Evolutionary conservation across 805 yeast genomes (phyloP), one percentile per base, ranked within the genome.

Genomic region (Naumovozyma castellii): DNA sequence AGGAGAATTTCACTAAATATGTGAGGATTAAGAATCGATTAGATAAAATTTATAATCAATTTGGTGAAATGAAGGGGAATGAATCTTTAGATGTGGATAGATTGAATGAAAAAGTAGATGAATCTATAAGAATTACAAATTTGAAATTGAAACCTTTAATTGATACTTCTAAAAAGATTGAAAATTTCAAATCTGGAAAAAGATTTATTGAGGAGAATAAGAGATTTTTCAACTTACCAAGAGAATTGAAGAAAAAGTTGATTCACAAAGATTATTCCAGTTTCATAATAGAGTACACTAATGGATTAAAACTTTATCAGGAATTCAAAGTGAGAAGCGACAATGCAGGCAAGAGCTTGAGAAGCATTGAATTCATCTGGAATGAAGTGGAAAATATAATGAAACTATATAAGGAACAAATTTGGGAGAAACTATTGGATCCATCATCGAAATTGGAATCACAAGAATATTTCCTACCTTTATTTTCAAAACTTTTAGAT

Each of bases 1-100:
- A 76, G 46, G 60, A 68, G 12, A 84, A 82, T 51, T 80, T 76
- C 48, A 72, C 75, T 39, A 68, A 71, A 47, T 81, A 80, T 46
- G 84, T 83, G 25, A 72, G 72, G 45, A 69, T 79, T 19, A 83
- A 83, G 51, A 73, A 80, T 18, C 65, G 75, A 3, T 60, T 83
- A 29, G 88, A 82, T 51, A 69, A 69, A 19, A 76, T 80, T 3
- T 72, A 76, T 44, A 64, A 59, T 16, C 78, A 75, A 45, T 75
- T 80, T 48, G 62, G 54, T 2, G 29, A 28, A 14, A 28, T 31
- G 18, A 22, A 19, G 9, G 49, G 60, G 36, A 50, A 48, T 27
- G 17, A 32, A 2, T 49, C 44, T 15, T 50, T 52, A 12, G 58
- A 57, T 4, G 51, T 75, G 10, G 57, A 60, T 12, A 48, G 47